These are phyloP conservation scores for Cladosporium sphaerospermum DNA, from an alignment of 2,329 filamentous ascomycete genomes.

Conservation along the genomic window DNA sequence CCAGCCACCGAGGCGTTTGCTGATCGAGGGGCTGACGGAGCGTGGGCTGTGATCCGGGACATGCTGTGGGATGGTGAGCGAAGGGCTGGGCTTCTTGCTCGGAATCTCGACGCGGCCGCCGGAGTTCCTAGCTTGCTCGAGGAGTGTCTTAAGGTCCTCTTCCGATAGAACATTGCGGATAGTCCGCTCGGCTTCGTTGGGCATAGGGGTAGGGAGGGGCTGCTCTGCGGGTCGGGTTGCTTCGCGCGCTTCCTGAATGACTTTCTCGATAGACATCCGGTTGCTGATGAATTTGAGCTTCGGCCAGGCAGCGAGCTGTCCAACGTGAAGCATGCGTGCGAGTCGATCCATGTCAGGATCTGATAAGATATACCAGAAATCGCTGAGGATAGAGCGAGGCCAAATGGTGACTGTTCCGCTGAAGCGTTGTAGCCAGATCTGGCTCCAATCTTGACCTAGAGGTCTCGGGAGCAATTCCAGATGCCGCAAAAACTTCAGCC, in stretches of 20 bases:
- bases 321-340: slow-evolving; percentile 82
- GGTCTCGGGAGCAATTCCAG: slow-evolving; percentile 86
- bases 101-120: slow-evolving; percentile 23
- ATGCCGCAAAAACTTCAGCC: slow-evolving; percentile 90
- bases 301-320: slow-evolving; percentile 82
- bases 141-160: slow-evolving; percentile 40
- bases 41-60: background rate
- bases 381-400: slow-evolving; percentile 71
- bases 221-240: slow-evolving; percentile 31
- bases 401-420: slow-evolving; percentile 93
- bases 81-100: background rate
- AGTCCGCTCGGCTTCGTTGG: slow-evolving; percentile 10
- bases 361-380: slow-evolving; percentile 79
- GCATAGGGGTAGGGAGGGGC: slow-evolving; percentile 26
- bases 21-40: slow-evolving; percentile 25
- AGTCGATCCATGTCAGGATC: slow-evolving; percentile 72
- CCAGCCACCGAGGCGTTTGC: slow-evolving; percentile 26
- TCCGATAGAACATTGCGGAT: slow-evolving; percentile 38
- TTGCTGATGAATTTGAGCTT: slow-evolving; percentile 90
- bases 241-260: slow-evolving; percentile 53
- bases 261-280: slow-evolving; percentile 72
- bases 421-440: slow-evolving; percentile 94
- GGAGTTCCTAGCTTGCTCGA: slow-evolving; percentile 29
- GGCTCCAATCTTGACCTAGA: slow-evolving; percentile 91
- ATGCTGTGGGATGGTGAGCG: slow-evolving; percentile 1